Evolutionary conservation across 2,329 filamentous ascomycete genomes (phyloP).

Genomic region (Apiospora aurea): DNA sequence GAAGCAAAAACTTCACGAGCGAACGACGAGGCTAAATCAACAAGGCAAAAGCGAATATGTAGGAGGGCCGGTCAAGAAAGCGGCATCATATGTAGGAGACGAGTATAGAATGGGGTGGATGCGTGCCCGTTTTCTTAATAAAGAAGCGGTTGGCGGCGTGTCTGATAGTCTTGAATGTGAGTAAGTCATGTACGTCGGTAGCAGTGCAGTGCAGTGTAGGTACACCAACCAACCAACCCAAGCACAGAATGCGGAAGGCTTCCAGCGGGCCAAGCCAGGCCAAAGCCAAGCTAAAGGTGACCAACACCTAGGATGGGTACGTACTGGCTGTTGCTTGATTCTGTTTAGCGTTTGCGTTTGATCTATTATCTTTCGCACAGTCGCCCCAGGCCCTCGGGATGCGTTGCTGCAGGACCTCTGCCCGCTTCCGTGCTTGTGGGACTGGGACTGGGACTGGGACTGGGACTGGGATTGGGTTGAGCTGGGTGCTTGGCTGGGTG

Average conservation of each 20-base stretch:
- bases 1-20: background rate
- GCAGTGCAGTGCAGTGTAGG: background rate
- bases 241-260: conserved; percentile 15
- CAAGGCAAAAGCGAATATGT: background rate
- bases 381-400: conserved; percentile 18
- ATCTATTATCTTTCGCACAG: conserved; percentile 21
- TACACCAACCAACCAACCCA: background rate
- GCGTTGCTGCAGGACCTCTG: conserved; percentile 16
- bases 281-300: background rate
- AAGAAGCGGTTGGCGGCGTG: conserved; percentile 2
- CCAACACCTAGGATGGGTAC: background rate
- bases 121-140: conserved; percentile 8
- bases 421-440: conserved; percentile 16
- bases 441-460: background rate
- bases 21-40: background rate
- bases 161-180: background rate
- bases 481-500: background rate
- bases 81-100: conserved; percentile 1
- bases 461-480: conserved; percentile 4
- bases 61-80: background rate
- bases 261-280: background rate
- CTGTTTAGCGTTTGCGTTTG: conserved; percentile 19
- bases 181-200: conserved; percentile 12
- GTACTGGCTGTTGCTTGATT: background rate
- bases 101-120: background rate